Evolutionary conservation across 139 green algal genomes (phyloP).

Genomic region (Nannochloris sp.): DNA sequence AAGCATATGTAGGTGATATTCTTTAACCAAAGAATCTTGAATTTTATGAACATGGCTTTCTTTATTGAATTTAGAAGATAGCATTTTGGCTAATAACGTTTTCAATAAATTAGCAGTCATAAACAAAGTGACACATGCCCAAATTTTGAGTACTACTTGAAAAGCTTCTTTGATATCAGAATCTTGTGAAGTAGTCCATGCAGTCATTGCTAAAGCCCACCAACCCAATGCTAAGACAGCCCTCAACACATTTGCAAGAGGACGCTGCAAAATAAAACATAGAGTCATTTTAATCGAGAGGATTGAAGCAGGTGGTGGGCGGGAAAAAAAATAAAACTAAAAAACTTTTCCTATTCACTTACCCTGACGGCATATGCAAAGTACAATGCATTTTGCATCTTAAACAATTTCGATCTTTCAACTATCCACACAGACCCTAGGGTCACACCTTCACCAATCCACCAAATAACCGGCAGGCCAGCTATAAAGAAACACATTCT

Average conservation of each 20-base stretch:
- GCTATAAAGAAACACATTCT: constrained; percentile 32
- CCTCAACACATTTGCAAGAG: constrained; percentile 24
- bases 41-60: constrained; percentile 64
- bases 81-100: constrained; percentile 58
- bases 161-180: not conserved
- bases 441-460: not conserved
- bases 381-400: constrained; percentile 18
- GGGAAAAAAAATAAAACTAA: not conserved
- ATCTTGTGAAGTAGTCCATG: not conserved
- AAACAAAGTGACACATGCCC: constrained; percentile 58
- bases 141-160: constrained; percentile 21
- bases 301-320: not conserved
- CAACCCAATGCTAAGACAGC: constrained; percentile 11
- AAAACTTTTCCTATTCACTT: not conserved
- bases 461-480: constrained; percentile 13
- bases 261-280: not conserved
- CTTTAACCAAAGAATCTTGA: constrained; percentile 45
- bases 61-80: constrained; percentile 62
- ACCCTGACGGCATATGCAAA: constrained; percentile 21
- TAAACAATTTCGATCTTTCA: constrained; percentile 29
- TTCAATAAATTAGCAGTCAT: constrained; percentile 61
- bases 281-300: not conserved
- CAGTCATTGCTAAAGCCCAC: constrained; percentile 23
- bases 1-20: not conserved
- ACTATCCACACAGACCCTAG: not conserved